These are phyloP conservation scores for Flueggea neowawraea DNA, from an alignment of 441 rosid species.

Conservation along the genomic window DNA sequence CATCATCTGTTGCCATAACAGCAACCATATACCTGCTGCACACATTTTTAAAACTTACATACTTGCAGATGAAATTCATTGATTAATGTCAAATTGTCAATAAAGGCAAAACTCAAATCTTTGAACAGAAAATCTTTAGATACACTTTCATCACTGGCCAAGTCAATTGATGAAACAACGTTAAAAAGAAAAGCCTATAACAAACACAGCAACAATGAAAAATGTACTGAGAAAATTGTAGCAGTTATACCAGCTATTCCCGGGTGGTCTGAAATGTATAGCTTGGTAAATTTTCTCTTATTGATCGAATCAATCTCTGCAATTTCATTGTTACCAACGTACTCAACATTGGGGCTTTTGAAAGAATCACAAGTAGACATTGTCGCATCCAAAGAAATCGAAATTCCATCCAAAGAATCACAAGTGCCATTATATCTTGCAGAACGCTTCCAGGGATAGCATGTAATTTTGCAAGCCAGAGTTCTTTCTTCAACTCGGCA, in stretches of 20 bases:
- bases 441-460: constrained; percentile 18
- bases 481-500: constrained; percentile 46
- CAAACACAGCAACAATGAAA: no score
- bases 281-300: constrained; percentile 63
- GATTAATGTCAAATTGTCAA: neutral
- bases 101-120: no score
- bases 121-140: no score
- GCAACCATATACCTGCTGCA: constrained; percentile 55
- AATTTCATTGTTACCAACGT: constrained; percentile 50
- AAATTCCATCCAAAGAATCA: constrained; percentile 43
- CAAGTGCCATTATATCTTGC: constrained; percentile 24
- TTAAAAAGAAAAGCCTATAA: no score
- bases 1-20: constrained; percentile 45
- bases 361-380: constrained; percentile 78
- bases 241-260: constrained; percentile 38
- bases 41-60: constrained; percentile 35
- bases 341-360: constrained; percentile 80
- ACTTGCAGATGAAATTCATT: neutral
- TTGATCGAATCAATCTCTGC: constrained; percentile 49
- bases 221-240: no score
- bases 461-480: constrained; percentile 19
- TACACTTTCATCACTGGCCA: no score
- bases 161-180: no score
- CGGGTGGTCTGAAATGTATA: constrained; percentile 55
- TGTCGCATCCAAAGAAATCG: constrained; percentile 71